Conservation (phyloP, 2,329 filamentous ascomycete species). For the Pezicula rhizophila region DNA sequence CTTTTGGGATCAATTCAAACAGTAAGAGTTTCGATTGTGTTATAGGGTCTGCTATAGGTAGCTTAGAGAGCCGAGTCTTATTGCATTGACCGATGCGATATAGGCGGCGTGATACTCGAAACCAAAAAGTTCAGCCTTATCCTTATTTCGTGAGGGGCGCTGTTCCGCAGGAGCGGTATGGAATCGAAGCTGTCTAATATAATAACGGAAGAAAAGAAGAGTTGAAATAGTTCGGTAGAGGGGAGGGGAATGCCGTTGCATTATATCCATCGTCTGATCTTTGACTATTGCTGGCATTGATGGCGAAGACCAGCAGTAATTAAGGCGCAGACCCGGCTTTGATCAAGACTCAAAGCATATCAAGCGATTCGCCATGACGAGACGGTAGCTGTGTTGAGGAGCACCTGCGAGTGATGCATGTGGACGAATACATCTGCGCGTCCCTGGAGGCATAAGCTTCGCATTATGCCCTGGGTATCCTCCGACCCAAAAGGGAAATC, state of each 20-base stretch:
- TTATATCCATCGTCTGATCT: conserved; percentile 29
- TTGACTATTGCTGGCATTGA: conserved; percentile 21
- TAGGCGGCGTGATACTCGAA: conserved; percentile 15
- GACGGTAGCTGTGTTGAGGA: conserved; percentile 37
- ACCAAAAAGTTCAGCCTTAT: conserved; percentile 20
- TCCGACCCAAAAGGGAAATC: conserved; percentile 15
- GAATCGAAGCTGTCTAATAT: conserved; percentile 11
- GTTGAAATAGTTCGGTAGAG: conserved; percentile 9
- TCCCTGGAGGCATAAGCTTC: conserved; percentile 11
- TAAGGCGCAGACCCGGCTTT: conserved; percentile 30
- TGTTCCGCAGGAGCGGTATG: conserved; percentile 19
- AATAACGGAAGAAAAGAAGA: conserved; percentile 4
- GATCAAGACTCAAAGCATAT: conserved; percentile 40
- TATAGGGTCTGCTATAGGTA: conserved; percentile 25
- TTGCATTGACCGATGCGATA: conserved; percentile 20
- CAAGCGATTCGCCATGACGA: conserved; percentile 42
- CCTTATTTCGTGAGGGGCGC: conserved; percentile 22
- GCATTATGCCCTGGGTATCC: conserved; percentile 17
- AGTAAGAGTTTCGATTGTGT: conserved; percentile 24
- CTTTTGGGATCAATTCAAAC: conserved; percentile 18
- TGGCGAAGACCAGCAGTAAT: conserved; percentile 21
- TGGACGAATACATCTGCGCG: conserved; percentile 13
- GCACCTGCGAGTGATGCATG: conserved; percentile 16
- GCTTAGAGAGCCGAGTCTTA: conserved; percentile 18
- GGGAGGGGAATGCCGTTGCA: conserved; percentile 21